Base-by-base conservation (phyloP, 106 monocot genomes). In the Dendrobium catenatum region DNA sequence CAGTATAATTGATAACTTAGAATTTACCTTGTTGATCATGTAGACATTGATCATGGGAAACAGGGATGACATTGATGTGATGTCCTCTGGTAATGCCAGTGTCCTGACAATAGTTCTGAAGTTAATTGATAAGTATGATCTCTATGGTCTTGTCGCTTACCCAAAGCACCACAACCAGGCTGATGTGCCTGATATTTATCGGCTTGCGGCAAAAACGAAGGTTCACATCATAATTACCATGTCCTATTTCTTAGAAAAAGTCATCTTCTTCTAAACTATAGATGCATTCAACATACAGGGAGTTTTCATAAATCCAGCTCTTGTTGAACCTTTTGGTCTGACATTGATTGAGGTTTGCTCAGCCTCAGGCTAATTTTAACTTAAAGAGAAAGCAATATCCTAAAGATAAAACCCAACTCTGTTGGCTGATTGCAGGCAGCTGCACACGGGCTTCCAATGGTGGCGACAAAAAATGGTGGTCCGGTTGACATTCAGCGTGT, bases 41-140 rank as follows among this genome's bases (percentile, higher is more conserved):
- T 88, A 97, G 97, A 97, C 94, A 20, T 79, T 97, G 89, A 92
- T 97, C 58, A 97, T 97, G 97, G 97, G 97, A 48, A 97, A 97
- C 86, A 88, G 97, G 67, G 97, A 97, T 56, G 97, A 94, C 88
- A 94, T 97, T 43, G 97, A 97, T 42, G 89, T 89, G 49, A 91
- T 97, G 97, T 85, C 94, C 2, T 74, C 78, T 15, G 92, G 94
- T 20, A 97, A 89, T 79, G 92, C 92, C 11, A 87, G 88, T 77
- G 94, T 94, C 75, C 94, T 97, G 49, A 88, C 83, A 6, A 92
- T 94, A 11, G 92, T 97, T n/a, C 66, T 97, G 81, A 97, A 97
- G 84, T 74, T 97, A 78, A 92, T 97, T 11, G 94, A 97, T 58
- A 97, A 92, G 85, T 97, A 97, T 82, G 97, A 97, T 80, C 89